Percentiles rank a stretch among this genome's conserved stretches.
Evolutionary conservation across 179 eudicot species (phyloP).

Genomic region (Carnegiea gigantea): DNA sequence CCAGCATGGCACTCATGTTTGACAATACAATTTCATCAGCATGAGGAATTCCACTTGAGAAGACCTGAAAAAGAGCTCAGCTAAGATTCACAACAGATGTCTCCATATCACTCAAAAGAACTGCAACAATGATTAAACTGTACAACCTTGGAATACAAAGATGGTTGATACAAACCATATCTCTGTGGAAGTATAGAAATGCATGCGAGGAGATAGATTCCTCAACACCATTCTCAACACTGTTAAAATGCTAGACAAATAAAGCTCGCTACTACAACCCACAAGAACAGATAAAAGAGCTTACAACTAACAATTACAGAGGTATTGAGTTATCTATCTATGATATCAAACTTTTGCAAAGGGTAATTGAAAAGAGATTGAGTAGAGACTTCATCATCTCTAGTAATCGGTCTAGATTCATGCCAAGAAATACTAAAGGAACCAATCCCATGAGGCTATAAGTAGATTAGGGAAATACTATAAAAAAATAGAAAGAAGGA

Average conservation of each 20-base stretch:
- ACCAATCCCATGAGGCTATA: background rate
- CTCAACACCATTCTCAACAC: background rate
- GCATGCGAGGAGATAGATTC: background rate
- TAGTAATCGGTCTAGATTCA: background rate
- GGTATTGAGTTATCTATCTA: background rate
- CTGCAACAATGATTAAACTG: slow-evolving; percentile 1
- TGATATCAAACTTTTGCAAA: background rate
- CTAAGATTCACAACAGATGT: slow-evolving; percentile 7
- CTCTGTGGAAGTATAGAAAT: background rate
- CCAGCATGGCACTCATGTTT: slow-evolving; percentile 77
- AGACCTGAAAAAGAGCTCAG: slow-evolving; percentile 54
- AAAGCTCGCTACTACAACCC: background rate
- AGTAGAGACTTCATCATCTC: background rate
- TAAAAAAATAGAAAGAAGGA: background rate
- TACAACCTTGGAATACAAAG: background rate
- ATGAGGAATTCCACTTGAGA: slow-evolving; percentile 63
- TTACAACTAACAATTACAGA: background rate
- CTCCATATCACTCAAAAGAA: background rate
- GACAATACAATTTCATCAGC: slow-evolving; percentile 76
- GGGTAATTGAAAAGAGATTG: background rate
- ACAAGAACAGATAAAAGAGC: background rate
- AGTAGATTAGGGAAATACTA: background rate
- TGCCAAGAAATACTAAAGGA: background rate
- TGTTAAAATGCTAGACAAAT: background rate
- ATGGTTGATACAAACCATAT: background rate